A percentile compares a stretch with the other conserved stretches of the same genome.
phyloP scores from a whole-genome alignment of 805 yeast genomes.

The Starmerella etchellsii region DNA sequence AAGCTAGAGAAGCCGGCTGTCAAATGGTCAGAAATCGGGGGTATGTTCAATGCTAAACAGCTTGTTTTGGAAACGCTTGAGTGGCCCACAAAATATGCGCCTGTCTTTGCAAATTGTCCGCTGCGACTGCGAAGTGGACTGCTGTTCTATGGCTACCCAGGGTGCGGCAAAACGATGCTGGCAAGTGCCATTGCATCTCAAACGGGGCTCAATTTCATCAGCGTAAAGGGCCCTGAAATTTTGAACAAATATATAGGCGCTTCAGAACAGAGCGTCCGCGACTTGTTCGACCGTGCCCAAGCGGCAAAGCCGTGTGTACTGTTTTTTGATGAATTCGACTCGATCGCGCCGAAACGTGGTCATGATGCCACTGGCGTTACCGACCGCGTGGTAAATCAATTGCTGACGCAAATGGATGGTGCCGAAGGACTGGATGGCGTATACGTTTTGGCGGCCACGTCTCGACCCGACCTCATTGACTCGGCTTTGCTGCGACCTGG shows the following conservation, averaged over 20 bases:
- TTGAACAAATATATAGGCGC: slow-evolving; percentile 94
- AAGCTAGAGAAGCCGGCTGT: slow-evolving; percentile 65
- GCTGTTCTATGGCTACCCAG: slow-evolving; percentile 87
- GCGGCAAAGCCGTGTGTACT: slow-evolving; percentile 88
- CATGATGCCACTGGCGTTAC: slow-evolving; percentile 97
- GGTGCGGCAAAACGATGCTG: slow-evolving; percentile 88
- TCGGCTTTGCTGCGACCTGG: slow-evolving; percentile 93
- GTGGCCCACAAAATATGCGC: slow-evolving; percentile 95
- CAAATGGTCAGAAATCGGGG: slow-evolving; percentile 85
- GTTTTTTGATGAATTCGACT: slow-evolving; percentile 91
- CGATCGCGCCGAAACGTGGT: slow-evolving; percentile 94
- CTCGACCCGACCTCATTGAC: slow-evolving; percentile 90
- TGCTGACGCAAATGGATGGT: slow-evolving; percentile 97
- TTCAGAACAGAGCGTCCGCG: slow-evolving; percentile 87
- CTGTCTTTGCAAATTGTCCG: slow-evolving; percentile 83
- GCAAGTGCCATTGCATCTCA: slow-evolving; percentile 91
- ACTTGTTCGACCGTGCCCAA: slow-evolving; percentile 84
- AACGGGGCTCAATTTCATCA: slow-evolving; percentile 85
- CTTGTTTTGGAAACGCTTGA: slow-evolving; percentile 76
- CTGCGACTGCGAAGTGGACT: slow-evolving; percentile 80
- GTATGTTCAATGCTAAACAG: slow-evolving; percentile 61
- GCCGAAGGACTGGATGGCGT: slow-evolving; percentile 97
- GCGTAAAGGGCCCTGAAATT: slow-evolving; percentile 92
- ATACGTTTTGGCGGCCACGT: slow-evolving; percentile 89
- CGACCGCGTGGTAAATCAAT: slow-evolving; percentile 91